These are phyloP conservation scores for Eimeria zaria DNA, from an alignment of 169 alveolate genomes.

Conservation along the genomic window DNA sequence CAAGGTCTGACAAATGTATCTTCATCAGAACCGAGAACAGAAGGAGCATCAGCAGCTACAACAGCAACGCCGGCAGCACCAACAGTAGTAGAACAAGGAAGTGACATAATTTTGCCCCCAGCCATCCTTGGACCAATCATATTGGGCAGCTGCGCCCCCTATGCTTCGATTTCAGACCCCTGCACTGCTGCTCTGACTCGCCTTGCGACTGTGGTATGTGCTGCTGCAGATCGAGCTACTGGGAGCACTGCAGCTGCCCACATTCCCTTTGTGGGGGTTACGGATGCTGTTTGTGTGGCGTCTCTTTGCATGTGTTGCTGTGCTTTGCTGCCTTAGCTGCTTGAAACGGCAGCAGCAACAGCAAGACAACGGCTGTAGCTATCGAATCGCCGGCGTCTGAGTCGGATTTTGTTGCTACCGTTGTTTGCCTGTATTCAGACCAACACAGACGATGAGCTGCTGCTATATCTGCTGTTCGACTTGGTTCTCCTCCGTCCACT, in stretches of 20 bases:
- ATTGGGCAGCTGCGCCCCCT: slow-evolving; percentile 62
- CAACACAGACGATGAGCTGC: slow-evolving; percentile 67
- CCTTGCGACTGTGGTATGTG: slow-evolving; percentile 65
- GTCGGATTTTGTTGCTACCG: not conserved
- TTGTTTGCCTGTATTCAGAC: slow-evolving; percentile 24
- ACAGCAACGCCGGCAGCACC: not conserved
- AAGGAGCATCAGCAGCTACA: not conserved
- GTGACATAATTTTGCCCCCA: slow-evolving; percentile 18
- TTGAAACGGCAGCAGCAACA: not conserved
- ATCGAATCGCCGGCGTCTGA: not conserved
- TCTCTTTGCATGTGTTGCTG: not conserved
- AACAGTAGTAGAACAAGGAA: not conserved
- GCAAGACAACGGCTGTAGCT: slow-evolving; percentile 27
- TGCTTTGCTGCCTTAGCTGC: slow-evolving; percentile 20
- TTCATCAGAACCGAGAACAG: not conserved
- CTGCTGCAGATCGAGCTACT: slow-evolving; percentile 1
- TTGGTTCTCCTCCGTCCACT: slow-evolving; percentile 57
- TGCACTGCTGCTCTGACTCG: slow-evolving; percentile 61
- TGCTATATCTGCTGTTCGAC: slow-evolving; percentile 65
- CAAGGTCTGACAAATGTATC: not conserved
- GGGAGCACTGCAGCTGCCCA: not conserved
- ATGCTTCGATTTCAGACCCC: slow-evolving; percentile 59
- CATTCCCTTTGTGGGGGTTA: not conserved
- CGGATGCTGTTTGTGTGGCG: not conserved
- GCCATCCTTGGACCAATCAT: slow-evolving; percentile 44